Evolutionary conservation across 768 basidiomycete species (phyloP).

Genomic region (Amanita phalloides): DNA sequence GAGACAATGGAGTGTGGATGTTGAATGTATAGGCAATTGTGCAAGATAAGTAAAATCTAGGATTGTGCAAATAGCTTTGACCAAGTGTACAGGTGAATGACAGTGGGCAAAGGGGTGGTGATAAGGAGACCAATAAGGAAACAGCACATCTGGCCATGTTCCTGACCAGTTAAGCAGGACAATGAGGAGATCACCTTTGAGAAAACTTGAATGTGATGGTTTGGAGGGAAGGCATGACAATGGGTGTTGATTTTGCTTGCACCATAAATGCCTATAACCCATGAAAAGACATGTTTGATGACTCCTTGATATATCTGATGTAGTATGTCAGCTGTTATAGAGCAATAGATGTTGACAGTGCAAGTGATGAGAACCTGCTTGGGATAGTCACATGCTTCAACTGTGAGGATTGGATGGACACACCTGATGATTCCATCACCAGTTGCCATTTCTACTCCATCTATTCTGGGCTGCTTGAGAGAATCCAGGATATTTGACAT

Average conservation of each 20-base stretch:
- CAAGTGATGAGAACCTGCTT: not conserved
- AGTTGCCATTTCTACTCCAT: not conserved
- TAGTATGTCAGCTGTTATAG: conserved; percentile 34
- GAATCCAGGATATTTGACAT: not conserved
- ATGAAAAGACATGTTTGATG: conserved; percentile 29
- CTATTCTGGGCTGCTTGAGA: not conserved
- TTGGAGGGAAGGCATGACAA: conserved; percentile 18
- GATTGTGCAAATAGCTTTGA: conserved; percentile 8
- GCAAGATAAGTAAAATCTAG: conserved; percentile 17
- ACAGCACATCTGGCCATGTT: conserved; percentile 22
- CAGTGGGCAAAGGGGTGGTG: not conserved
- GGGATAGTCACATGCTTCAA: not conserved
- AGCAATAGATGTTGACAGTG: conserved; percentile 23
- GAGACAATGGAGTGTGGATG: conserved; percentile 9
- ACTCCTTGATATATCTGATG: conserved; percentile 40
- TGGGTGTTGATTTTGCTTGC: conserved; percentile 25
- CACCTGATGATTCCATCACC: not conserved
- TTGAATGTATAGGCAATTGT: conserved; percentile 8
- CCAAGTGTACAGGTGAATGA: not conserved
- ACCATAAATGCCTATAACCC: conserved; percentile 17
- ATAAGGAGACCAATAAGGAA: conserved; percentile 18
- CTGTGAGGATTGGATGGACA: not conserved
- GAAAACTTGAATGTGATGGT: conserved; percentile 22
- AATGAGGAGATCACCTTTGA: conserved; percentile 24
- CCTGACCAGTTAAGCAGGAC: conserved; percentile 25